Conservation (phyloP, 148 eudicot species). For the Hydrangea macrophylla region DNA sequence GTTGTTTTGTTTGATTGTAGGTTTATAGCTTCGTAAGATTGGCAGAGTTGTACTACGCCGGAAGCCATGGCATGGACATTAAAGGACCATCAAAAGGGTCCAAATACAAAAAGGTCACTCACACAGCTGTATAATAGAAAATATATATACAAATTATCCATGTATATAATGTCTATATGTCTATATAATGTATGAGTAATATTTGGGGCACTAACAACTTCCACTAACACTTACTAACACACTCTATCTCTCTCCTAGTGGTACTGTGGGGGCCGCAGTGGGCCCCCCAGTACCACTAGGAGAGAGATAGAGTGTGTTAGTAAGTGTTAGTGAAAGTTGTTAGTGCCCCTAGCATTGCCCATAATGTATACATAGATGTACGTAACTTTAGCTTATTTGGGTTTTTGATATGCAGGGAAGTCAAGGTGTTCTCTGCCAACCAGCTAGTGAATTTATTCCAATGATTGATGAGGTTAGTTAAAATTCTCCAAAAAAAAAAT, state of each 20-base stretch:
- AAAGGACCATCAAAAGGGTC: slow-evolving; percentile 78
- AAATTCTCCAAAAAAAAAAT: background rate
- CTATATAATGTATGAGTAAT: too few species aligned
- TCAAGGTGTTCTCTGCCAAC: slow-evolving; percentile 68
- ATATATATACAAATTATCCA: too few species aligned
- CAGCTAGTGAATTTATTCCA: slow-evolving; percentile 81
- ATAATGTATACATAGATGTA: too few species aligned
- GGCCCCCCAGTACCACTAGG: too few species aligned
- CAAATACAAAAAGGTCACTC: slow-evolving; percentile 48
- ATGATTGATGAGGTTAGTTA: slow-evolving; percentile 74
- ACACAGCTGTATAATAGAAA: background rate
- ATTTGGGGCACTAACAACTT: too few species aligned
- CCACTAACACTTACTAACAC: too few species aligned
- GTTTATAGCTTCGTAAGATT: slow-evolving; percentile 69
- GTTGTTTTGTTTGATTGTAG: slow-evolving; percentile 17
- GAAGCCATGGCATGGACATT: slow-evolving; percentile 99
- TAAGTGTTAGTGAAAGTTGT: too few species aligned
- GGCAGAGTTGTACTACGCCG: slow-evolving; percentile 87
- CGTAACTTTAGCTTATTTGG: background rate
- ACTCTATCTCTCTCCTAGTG: too few species aligned
- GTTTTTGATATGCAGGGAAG: slow-evolving; percentile 37
- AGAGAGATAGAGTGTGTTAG: too few species aligned
- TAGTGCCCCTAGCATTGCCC: too few species aligned
- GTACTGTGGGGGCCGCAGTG: too few species aligned
- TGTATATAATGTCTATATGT: background rate